Evolutionary conservation across 2,329 filamentous ascomycete species (phyloP), one percentile per base, ranked within the genome.

Genomic region (Tricladium varicosporioides): DNA sequence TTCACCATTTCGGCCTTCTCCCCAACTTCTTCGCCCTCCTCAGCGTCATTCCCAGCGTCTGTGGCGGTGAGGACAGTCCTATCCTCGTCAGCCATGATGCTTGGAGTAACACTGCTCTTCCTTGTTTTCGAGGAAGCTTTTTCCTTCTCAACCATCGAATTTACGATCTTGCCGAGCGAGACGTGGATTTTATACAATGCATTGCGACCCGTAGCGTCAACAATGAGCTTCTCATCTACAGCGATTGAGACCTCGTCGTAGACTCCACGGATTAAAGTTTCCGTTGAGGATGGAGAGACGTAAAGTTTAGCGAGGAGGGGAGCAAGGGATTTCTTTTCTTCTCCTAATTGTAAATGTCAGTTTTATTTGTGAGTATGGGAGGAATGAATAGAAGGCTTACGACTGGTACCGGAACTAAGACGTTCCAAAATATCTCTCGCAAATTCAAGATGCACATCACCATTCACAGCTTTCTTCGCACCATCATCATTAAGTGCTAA

Each of bases 251-350:
- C 75, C 48, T 83, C 77, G 32, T 79, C 76, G 70, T 87, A 85
- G 36, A 84, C 68, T 42, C 80, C 76, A 61, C 82, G 75, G 59
- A 86, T 75, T 65, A 82, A 83, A 18, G 81, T 76, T 60, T 84
- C 79, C 0, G 78, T 78, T 0, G 85, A 85, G 1, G 87, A 78
- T 0, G 90, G 81, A 1, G 87, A 86, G 48, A 97, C 80, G 69
- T 92, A 85, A 1, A 97, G 78, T 73, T 97, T 97, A 63, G 85
- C 85, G 1, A 97, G 80, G 48, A 97, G 82, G 0, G 86, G 82
- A 27, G 90, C 85, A 9, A 94, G 76, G 1, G 87, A 81, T 71
- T 95, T 97, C 75, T 89, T 91, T 73, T 97, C 92, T 62, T 96
- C 92, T 70, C 89, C 88, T 87, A 7, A 4, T 27, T 68, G 70